Evolutionary conservation across 2,329 filamentous ascomycete species (phyloP).

Genomic region (Fusarium virguliforme): DNA sequence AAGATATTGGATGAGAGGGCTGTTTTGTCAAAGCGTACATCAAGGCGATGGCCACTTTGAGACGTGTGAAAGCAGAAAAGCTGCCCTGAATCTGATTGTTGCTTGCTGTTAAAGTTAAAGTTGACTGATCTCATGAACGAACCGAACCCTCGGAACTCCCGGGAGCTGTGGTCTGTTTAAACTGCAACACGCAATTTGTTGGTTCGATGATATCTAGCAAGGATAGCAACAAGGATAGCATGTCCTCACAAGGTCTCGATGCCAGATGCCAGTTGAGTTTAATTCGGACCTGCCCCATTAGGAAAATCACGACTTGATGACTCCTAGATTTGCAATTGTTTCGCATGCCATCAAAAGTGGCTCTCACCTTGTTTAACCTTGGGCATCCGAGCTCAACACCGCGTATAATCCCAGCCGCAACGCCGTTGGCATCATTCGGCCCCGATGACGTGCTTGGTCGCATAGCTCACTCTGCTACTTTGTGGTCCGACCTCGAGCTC

Average conservation of each 20-base stretch:
- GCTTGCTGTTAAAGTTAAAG: no score
- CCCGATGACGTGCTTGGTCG: conserved; percentile 16
- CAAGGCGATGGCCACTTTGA: neutral
- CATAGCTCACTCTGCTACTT: neutral
- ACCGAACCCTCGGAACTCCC: neutral
- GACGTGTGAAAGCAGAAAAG: neutral
- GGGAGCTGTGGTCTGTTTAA: neutral
- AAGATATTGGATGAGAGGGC: conserved; percentile 11
- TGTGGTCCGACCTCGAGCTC: conserved; percentile 1
- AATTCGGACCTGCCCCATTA: conserved; percentile 9
- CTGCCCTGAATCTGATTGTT: no score
- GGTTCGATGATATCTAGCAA: neutral
- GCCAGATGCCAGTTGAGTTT: neutral
- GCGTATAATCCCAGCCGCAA: neutral
- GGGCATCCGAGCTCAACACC: neutral
- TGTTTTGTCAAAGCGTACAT: fast-evolving
- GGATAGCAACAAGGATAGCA: conserved; percentile 6
- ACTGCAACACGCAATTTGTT: neutral
- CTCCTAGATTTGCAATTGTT: neutral
- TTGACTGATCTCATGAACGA: neutral
- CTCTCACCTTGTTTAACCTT: neutral
- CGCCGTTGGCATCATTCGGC: conserved; percentile 3
- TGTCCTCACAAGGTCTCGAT: neutral
- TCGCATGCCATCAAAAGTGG: neutral
- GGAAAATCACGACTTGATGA: conserved; percentile 13